Percentiles rank a stretch among this genome's conserved stretches.
Conservation (phyloP, 164 flowering plant species). For the Magnolia kwangsiensis region DNA sequence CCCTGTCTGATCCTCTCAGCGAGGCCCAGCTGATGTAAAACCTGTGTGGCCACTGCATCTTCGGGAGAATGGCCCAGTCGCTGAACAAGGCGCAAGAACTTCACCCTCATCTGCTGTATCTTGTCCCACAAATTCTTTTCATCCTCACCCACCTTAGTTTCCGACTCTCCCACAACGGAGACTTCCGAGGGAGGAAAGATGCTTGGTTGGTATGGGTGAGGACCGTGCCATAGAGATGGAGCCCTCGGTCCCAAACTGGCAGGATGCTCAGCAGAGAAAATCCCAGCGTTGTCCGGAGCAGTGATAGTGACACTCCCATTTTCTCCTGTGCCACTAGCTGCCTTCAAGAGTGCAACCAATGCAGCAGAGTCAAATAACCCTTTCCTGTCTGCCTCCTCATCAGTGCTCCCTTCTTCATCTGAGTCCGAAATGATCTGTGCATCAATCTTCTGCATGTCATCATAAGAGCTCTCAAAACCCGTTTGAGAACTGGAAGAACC, state of each 20-base stretch:
- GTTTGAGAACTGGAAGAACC: slow-evolving; percentile 47
- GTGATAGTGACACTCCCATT: slow-evolving; percentile 40
- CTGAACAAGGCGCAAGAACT: slow-evolving; percentile 77
- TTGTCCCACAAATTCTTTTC: slow-evolving; percentile 71
- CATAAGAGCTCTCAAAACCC: slow-evolving; percentile 40
- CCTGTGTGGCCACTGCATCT: slow-evolving; percentile 74
- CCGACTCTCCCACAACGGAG: slow-evolving; percentile 37
- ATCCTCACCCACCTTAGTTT: slow-evolving; percentile 58
- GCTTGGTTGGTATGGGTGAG: slow-evolving; percentile 48
- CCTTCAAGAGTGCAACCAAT: slow-evolving; percentile 86
- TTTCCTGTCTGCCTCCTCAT: slow-evolving; percentile 73
- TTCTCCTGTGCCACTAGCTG: slow-evolving; percentile 33
- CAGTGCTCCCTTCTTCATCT: slow-evolving; percentile 85
- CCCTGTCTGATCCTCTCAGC: slow-evolving; percentile 42
- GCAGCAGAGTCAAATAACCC: slow-evolving; percentile 88
- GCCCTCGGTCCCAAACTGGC: slow-evolving; percentile 84
- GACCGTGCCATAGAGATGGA: slow-evolving; percentile 50
- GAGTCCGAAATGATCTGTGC: slow-evolving; percentile 85
- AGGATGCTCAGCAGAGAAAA: slow-evolving; percentile 87
- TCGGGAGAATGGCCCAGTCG: slow-evolving; percentile 78
- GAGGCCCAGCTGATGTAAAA: slow-evolving; percentile 70
- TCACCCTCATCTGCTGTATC: slow-evolving; percentile 70
- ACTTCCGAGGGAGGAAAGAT: slow-evolving; percentile 38
- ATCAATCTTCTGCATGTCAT: slow-evolving; percentile 47
- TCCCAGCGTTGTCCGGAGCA: slow-evolving; percentile 60